These are phyloP conservation scores for Trypanosomatidae sp. DNA, from an alignment of 208 protist genomes.

Conservation along the genomic window DNA sequence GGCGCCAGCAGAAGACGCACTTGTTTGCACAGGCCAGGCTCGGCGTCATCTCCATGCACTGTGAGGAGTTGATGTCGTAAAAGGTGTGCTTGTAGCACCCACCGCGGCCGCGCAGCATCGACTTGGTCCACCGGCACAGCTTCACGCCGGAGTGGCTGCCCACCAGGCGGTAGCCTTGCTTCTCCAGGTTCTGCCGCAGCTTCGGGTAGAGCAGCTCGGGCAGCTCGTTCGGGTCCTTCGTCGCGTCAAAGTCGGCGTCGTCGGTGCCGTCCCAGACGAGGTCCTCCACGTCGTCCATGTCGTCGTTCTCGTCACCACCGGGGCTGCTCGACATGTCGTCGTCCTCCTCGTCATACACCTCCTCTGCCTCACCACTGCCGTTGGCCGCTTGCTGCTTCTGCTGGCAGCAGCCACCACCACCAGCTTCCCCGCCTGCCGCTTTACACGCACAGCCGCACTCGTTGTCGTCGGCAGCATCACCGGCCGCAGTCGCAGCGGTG, in stretches of 20 bases:
- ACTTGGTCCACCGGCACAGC: constrained; percentile 97
- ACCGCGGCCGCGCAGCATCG: constrained; percentile 96
- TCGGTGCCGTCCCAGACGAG: constrained; percentile 53
- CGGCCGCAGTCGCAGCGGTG: too few relatives aligned
- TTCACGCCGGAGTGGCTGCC: constrained; percentile 97
- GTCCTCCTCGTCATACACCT: constrained; percentile 27
- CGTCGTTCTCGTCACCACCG: constrained; percentile 30
- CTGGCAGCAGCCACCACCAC: too few relatives aligned
- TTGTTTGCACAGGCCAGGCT: constrained; percentile 96
- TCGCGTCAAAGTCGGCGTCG: constrained; percentile 25
- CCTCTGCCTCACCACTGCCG: constrained; percentile 11
- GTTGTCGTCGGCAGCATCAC: too few relatives aligned
- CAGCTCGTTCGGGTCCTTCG: constrained; percentile 27
- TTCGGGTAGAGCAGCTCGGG: constrained; percentile 89
- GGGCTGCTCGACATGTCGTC: too few relatives aligned
- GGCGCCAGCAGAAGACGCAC: constrained; percentile 96
- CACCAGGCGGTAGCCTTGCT: constrained; percentile 95
- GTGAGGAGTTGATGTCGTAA: constrained; percentile 95
- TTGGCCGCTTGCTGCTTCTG: constrained; percentile 4
- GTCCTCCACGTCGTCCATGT: constrained; percentile 74
- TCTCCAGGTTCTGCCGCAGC: constrained; percentile 89
- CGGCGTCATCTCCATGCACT: constrained; percentile 98
- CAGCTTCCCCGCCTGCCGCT: too few relatives aligned
- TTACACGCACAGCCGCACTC: too few relatives aligned
- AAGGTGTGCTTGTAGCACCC: constrained; percentile 99